Conservation (phyloP, 345 rosid genomes). For the Citropsis articulata region DNA sequence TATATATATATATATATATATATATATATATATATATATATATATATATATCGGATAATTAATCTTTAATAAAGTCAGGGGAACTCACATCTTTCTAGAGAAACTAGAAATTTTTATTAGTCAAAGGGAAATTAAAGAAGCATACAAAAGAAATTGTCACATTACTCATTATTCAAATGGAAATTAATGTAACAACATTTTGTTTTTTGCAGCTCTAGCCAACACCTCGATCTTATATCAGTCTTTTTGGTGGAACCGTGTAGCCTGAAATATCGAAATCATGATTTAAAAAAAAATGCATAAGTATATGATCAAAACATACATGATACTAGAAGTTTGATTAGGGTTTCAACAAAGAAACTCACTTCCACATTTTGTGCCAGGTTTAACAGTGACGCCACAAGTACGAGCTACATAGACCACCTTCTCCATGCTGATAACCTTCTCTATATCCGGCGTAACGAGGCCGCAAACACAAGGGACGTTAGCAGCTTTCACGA, state of each 20-base stretch:
- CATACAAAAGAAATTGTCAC: too few relatives aligned
- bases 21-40: too few relatives aligned
- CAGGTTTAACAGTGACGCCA: constrained; percentile 32
- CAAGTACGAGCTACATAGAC: constrained; percentile 40
- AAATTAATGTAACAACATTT: too few relatives aligned
- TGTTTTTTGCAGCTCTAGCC: too few relatives aligned
- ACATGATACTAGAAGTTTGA: not conserved
- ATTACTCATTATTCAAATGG: too few relatives aligned
- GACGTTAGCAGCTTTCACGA: constrained; percentile 20
- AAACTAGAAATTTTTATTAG: too few relatives aligned
- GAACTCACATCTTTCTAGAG: too few relatives aligned
- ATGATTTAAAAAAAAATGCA: not conserved
- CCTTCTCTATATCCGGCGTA: constrained; percentile 20
- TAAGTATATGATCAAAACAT: not conserved
- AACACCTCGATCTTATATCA: not conserved
- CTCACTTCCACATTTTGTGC: constrained; percentile 51
- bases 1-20: too few relatives aligned
- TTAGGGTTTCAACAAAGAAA: not conserved
- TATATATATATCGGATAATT: too few relatives aligned
- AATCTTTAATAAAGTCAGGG: too few relatives aligned
- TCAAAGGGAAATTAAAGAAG: too few relatives aligned
- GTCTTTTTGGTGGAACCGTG: not conserved
- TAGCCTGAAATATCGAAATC: not conserved
- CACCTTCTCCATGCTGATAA: constrained; percentile 43
- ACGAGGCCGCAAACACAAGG: constrained; percentile 32